Evolutionary conservation across 2,329 filamentous ascomycete genomes (phyloP).

Genomic region (Diaporthe sp.): DNA sequence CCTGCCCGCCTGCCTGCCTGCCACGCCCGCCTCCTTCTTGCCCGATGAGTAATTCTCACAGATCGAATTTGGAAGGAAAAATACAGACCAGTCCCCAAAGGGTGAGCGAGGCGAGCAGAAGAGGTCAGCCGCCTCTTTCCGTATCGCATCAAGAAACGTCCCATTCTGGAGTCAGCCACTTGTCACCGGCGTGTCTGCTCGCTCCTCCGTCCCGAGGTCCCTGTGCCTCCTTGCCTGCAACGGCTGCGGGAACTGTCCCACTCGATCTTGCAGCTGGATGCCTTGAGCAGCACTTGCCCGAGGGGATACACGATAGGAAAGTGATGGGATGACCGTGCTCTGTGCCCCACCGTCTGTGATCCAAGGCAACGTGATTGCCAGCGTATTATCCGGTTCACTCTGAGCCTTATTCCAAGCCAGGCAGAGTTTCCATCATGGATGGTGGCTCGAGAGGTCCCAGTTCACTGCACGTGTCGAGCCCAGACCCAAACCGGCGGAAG

Average conservation of each 20-base stretch:
- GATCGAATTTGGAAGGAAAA: background rate
- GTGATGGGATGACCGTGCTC: background rate
- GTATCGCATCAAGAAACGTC: slow-evolving; percentile 7
- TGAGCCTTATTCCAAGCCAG: background rate
- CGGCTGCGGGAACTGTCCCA: slow-evolving; percentile 9
- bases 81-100: slow-evolving; percentile 5
- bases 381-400: background rate
- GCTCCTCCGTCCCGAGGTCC: background rate
- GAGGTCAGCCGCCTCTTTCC: slow-evolving; percentile 16
- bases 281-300: slow-evolving; percentile 10
- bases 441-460: background rate
- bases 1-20: no score
- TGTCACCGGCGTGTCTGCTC: background rate
- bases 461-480: background rate
- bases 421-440: background rate
- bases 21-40: background rate
- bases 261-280: slow-evolving; percentile 4
- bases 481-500: slow-evolving; percentile 15
- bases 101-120: background rate
- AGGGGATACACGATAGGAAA: background rate
- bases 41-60: slow-evolving; percentile 25
- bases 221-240: background rate
- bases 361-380: background rate
- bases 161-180: slow-evolving; percentile 4
- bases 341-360: background rate